Conservation (phyloP, 371 early-diverging fungal genomes). For the Smittium culicis region DNA sequence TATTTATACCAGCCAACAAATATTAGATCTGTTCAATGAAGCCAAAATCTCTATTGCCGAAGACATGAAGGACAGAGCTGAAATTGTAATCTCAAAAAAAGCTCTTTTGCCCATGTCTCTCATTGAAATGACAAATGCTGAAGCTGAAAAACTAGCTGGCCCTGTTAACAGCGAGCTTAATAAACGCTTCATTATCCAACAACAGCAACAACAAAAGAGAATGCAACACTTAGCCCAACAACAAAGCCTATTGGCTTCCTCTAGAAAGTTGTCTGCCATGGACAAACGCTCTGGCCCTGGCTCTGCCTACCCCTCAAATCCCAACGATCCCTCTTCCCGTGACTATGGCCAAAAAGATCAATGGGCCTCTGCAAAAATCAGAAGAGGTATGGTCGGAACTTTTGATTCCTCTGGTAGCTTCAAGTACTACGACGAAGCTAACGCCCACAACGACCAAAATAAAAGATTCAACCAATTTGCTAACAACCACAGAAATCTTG, state of each 20-base stretch:
- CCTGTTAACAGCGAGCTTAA: constrained; percentile 14
- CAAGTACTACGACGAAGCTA: constrained; percentile 30
- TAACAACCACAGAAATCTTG: not conserved
- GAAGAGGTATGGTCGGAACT: constrained; percentile 36
- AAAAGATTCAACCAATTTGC: not conserved
- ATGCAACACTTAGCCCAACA: constrained; percentile 13
- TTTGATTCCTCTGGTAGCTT: constrained; percentile 55
- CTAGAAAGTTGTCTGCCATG: not conserved
- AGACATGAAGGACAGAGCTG: constrained; percentile 5
- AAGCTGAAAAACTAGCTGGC: constrained; percentile 3
- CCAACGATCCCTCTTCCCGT: constrained; percentile 1
- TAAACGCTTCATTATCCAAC: constrained; percentile 12
- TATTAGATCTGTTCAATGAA: constrained; percentile 10
- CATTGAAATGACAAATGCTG: not conserved
- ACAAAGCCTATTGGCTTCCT: not conserved
- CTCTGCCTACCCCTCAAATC: not conserved
- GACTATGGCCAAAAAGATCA: constrained; percentile 12
- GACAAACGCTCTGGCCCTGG: constrained; percentile 8
- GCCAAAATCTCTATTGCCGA: not conserved
- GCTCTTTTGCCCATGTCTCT: not conserved
- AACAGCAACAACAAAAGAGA: constrained; percentile 11
- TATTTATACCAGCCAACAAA: constrained; percentile 4
- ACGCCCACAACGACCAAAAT: constrained; percentile 14
- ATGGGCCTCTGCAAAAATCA: constrained; percentile 26
- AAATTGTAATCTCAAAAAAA: constrained; percentile 1